Base-by-base conservation (phyloP, 2,329 filamentous ascomycete genomes). In the Botryotinia calthae region DNA sequence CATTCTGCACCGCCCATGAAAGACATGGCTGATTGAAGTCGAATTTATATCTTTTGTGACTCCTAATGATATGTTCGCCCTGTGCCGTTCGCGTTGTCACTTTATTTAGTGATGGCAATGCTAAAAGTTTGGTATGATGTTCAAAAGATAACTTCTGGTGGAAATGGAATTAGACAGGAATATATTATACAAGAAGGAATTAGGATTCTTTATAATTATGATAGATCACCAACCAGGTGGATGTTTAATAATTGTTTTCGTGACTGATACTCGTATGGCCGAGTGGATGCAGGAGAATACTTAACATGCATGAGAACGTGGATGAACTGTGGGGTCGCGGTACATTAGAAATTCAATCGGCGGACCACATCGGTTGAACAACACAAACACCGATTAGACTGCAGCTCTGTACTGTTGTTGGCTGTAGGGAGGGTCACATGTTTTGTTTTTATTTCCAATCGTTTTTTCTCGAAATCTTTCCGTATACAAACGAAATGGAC, bases 1-100 rank as follows among this genome's bases (percentile, higher is more conserved):
- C 96, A 99, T 85, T 98, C 96, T 79, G 95, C 93, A 79, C 95
- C 95, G 84, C 94, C 93, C 79, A 98, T 88, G 83, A 99, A 98
- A 72, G 95, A 98, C 95, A 99, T 98, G 14, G 58, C 58, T 58
- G 56, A 70, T 20, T 28, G 46, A 42, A 72, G 37, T 37, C 14
- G 31, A 31, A 16, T 40, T 67, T 42, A 42, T 61, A 37, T 51
- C 25, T 61, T 34, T 37, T 67, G 42, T 51, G 61, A 31, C 28
- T 61, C 46, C 8, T 46, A 67, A 40, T 54, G 51, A 48, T 59
- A 12, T 20, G 31, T 31, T 69, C 40, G 40, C 25, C 9, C 34
- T 56, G 42, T 9, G 37, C 31, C 61, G 40, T 34, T 66, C 42
- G 48, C 46, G 34, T 44, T 37, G 34, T 31, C 37, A 31, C 46